Evolutionary conservation across 2,329 filamentous ascomycete species (phyloP).

Genomic region (Scytalidium lignicola): DNA sequence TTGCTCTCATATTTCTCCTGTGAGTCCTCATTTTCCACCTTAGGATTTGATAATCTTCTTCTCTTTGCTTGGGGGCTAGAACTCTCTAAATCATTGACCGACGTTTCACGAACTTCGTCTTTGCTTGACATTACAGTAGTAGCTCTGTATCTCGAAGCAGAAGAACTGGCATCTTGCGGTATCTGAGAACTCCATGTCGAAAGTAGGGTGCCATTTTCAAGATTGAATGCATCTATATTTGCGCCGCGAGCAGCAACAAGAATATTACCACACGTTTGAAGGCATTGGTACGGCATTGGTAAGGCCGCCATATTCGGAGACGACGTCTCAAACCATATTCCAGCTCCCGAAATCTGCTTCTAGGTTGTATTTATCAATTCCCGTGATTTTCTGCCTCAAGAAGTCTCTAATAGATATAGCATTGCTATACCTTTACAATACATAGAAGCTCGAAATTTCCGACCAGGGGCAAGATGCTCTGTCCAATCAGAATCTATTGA

Average conservation of each 20-base stretch:
- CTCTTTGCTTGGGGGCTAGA: constrained; percentile 24
- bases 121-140: constrained; percentile 4
- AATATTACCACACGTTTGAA: constrained; percentile 48
- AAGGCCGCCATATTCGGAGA: background rate
- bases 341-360: too few species aligned
- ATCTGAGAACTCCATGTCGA: constrained; percentile 34
- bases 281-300: constrained; percentile 58
- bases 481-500: background rate
- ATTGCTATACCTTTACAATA: background rate
- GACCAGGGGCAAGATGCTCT: background rate
- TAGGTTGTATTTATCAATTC: too few species aligned
- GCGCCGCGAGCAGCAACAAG: constrained; percentile 72
- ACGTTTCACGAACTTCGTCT: constrained; percentile 2
- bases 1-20: constrained; percentile 11
- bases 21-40: constrained; percentile 1
- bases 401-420: background rate
- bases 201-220: constrained; percentile 51
- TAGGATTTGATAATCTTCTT: constrained; percentile 21
- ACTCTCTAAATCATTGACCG: constrained; percentile 7
- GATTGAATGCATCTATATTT: constrained; percentile 62
- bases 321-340: too few species aligned
- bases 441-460: background rate
- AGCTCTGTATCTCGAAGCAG: background rate
- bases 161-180: constrained; percentile 5
- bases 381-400: too few species aligned